Evolutionary conservation across 2,329 filamentous ascomycete species (phyloP), one percentile per base, ranked within the genome.

Genomic region (Penicillium frequentans): DNA sequence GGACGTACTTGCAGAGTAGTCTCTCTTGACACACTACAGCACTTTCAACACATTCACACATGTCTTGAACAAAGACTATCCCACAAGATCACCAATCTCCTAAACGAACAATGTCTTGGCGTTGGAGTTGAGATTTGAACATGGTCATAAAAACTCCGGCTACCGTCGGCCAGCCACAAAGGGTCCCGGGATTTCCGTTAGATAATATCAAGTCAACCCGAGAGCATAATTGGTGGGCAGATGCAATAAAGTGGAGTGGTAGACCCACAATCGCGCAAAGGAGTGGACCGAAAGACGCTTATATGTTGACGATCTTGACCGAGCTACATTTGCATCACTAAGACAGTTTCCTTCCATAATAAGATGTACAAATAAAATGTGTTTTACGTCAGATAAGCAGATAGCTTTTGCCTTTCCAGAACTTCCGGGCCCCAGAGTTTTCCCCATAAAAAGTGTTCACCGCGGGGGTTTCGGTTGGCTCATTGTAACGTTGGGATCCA

Each of bases 391-490:
- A 16, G 57, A 60, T 59, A 60, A 60, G 54, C n/a, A 23, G 46
- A 52, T 58, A 54, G 16, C n/a, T 51, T 46, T 49, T 43, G 31
- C 44, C 31, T 33, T 58, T 62, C 42, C 39, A 49, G 47, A 54
- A 62, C 26, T 56, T 21, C 56, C 54, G 52, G 47, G 59, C 63
- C 60, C 62, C 62, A 55, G 57, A 64, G 53, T 60, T 52, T 31
- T 31, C 42, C 29, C 21, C 57, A 56, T 46, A 60, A 54, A 49
- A 49, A 43, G 27, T 10, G 42, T 49, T 53, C 31, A 49, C 43
- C 49, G 60, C 54, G 63, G 61, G 61, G 55, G 35, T 56, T 54
- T 59, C 58, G 57, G 62, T 61, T 63, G 58, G 52, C 52, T 47
- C 50, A 59, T 48, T 42, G 45, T 48, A 31, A 59, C 52, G 35